Evolutionary conservation across 2,329 filamentous ascomycete genomes (phyloP).

Genomic region (Purpureocillium takamizusanense): DNA sequence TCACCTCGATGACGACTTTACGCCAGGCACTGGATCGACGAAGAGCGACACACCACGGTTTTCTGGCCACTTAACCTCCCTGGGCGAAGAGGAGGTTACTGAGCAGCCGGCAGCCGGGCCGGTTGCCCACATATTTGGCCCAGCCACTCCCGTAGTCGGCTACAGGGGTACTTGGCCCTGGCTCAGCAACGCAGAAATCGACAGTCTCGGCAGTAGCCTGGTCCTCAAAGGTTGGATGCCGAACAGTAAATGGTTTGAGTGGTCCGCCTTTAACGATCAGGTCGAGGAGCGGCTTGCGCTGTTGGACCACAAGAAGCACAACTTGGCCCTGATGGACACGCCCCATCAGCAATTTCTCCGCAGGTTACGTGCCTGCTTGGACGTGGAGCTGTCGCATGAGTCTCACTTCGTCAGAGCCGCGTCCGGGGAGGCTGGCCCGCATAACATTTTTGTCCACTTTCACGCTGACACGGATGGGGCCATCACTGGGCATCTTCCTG

Average conservation of each 20-base stretch:
- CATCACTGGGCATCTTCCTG: neutral
- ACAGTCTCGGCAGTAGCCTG: slow-evolving; percentile 27
- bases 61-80: too few relatives aligned
- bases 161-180: slow-evolving; percentile 21
- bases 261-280: slow-evolving; percentile 18
- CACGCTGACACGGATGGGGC: slow-evolving; percentile 6
- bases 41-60: too few relatives aligned
- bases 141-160: slow-evolving; percentile 14
- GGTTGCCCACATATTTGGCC: slow-evolving; percentile 6
- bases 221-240: slow-evolving; percentile 35
- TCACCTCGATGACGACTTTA: slow-evolving; percentile 20
- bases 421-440: slow-evolving; percentile 16
- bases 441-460: slow-evolving; percentile 23
- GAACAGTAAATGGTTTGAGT: slow-evolving; percentile 23
- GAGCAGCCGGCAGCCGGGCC: too few relatives aligned
- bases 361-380: slow-evolving; percentile 29
- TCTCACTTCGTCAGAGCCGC: slow-evolving; percentile 14
- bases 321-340: slow-evolving; percentile 2
- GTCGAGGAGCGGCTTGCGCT: slow-evolving; percentile 16
- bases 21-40: neutral
- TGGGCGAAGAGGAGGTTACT: too few relatives aligned
- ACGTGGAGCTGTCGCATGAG: slow-evolving; percentile 35
- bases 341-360: slow-evolving; percentile 12
- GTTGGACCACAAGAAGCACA: slow-evolving; percentile 6
- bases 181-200: slow-evolving; percentile 23